Evolutionary conservation across 495 filamentous ascomycete genomes (phyloP).

Genomic region (Tetracladium setigerum): DNA sequence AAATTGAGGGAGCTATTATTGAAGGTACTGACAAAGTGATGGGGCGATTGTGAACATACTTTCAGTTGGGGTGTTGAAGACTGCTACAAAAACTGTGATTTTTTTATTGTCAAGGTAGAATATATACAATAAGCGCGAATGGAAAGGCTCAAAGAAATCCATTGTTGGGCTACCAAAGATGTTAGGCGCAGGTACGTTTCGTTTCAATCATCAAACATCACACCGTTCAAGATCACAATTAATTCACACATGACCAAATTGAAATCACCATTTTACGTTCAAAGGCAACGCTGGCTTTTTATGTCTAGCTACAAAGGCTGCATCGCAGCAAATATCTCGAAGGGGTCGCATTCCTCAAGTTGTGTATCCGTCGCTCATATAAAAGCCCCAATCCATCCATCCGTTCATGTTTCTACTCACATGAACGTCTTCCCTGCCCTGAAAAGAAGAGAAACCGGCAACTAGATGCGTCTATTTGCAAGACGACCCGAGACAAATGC

Average conservation of each 20-base stretch:
- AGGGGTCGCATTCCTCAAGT: slow-evolving; percentile 9
- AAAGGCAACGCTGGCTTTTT: slow-evolving; percentile 15
- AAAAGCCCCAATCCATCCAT: slow-evolving; percentile 14
- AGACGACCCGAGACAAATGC: slow-evolving; percentile 19
- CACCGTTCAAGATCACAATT: no score
- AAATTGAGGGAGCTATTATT: neutral
- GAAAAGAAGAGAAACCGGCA: slow-evolving; percentile 10
- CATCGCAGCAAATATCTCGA: slow-evolving; percentile 12
- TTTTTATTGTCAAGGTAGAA: no score
- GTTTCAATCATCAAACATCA: no score
- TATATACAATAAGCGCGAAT: neutral
- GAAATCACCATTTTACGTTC: no score
- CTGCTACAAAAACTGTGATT: no score
- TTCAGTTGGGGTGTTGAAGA: no score
- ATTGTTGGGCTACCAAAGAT: no score
- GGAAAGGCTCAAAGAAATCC: no score
- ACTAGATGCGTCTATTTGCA: slow-evolving; percentile 20
- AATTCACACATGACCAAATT: no score
- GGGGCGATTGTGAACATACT: neutral
- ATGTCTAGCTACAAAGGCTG: slow-evolving; percentile 20
- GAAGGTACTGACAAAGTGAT: neutral
- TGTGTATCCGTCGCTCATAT: slow-evolving; percentile 15
- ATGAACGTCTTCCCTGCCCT: slow-evolving; percentile 13
- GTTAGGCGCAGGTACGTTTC: no score
- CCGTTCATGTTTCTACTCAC: slow-evolving; percentile 8